Conservation (phyloP, 2,329 filamentous ascomycete species). For the Claviceps capensis region DNA sequence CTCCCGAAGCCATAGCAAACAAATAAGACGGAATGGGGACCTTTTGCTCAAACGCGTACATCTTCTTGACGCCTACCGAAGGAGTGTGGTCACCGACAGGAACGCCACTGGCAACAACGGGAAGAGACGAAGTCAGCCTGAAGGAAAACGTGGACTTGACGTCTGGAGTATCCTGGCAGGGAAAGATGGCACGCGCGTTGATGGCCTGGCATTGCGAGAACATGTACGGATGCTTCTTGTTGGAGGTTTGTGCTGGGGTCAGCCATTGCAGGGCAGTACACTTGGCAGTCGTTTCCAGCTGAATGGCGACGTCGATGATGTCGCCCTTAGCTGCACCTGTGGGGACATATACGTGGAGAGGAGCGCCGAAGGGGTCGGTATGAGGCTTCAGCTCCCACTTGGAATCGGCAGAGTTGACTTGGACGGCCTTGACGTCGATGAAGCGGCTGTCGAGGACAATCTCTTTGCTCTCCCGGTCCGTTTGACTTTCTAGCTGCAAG, state of each 20-base stretch:
- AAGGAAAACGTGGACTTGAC: constrained; percentile 94
- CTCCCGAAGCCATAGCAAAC: constrained; percentile 80
- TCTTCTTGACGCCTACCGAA: constrained; percentile 34
- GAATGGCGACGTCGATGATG: constrained; percentile 45
- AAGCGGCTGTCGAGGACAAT: constrained; percentile 83
- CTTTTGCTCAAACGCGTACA: constrained; percentile 79
- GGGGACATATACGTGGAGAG: constrained; percentile 51
- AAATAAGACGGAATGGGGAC: constrained; percentile 91
- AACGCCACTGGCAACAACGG: constrained; percentile 85
- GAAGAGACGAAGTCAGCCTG: constrained; percentile 71
- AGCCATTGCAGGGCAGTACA: constrained; percentile 95
- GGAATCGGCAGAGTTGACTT: constrained; percentile 47
- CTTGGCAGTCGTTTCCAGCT: constrained; percentile 67
- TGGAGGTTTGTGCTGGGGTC: constrained; percentile 82
- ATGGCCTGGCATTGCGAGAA: constrained; percentile 98
- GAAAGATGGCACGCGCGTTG: constrained; percentile 84
- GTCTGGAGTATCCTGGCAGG: constrained; percentile 94
- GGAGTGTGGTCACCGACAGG: constrained; percentile 32
- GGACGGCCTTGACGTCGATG: constrained; percentile 59
- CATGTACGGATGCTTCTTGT: constrained; percentile 94
- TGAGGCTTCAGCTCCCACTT: constrained; percentile 59
- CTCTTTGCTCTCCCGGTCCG: constrained; percentile 56
- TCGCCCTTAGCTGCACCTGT: constrained; percentile 39
- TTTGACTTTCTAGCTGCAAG: constrained; percentile 64
- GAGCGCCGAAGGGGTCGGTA: constrained; percentile 60